These are phyloP conservation scores for Ammopiptanthus mongolicus DNA, from an alignment of 306 rosid genomes.

Conservation along the genomic window DNA sequence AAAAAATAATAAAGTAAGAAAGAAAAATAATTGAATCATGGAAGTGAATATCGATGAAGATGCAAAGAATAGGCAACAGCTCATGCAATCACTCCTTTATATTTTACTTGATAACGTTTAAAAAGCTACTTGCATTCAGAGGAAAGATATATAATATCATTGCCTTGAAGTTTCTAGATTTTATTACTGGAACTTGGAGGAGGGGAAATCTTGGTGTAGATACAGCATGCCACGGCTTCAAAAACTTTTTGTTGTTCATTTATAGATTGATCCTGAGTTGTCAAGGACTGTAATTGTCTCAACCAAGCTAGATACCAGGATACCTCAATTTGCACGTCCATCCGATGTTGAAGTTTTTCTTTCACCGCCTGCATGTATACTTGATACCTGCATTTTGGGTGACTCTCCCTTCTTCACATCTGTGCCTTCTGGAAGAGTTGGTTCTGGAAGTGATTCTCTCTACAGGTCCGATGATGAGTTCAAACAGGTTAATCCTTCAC, in stretches of 20 bases:
- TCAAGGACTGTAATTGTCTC: conserved; percentile 90
- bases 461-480: conserved; percentile 80
- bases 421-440: conserved; percentile 97
- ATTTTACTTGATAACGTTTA: neutral
- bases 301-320: conserved; percentile 90
- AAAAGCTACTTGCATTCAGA: neutral
- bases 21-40: neutral
- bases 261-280: conserved; percentile 88
- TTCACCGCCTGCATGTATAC: conserved; percentile 77
- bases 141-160: neutral
- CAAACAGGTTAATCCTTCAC: conserved; percentile 58
- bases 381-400: conserved; percentile 83
- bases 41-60: neutral
- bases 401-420: conserved; percentile 96
- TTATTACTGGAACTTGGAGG: neutral
- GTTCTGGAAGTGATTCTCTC: conserved; percentile 62
- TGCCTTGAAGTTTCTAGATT: neutral
- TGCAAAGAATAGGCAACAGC: neutral
- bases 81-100: neutral
- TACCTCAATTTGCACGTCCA: conserved; percentile 92
- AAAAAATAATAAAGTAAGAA: neutral
- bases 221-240: neutral
- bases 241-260: neutral
- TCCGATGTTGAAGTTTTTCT: conserved; percentile 95
- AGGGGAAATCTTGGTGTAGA: neutral